Percentiles rank a stretch among this genome's conserved stretches.
Evolutionary conservation across 2,329 filamentous ascomycete species (phyloP).

Genomic region (Ceratocystis huliohia): DNA sequence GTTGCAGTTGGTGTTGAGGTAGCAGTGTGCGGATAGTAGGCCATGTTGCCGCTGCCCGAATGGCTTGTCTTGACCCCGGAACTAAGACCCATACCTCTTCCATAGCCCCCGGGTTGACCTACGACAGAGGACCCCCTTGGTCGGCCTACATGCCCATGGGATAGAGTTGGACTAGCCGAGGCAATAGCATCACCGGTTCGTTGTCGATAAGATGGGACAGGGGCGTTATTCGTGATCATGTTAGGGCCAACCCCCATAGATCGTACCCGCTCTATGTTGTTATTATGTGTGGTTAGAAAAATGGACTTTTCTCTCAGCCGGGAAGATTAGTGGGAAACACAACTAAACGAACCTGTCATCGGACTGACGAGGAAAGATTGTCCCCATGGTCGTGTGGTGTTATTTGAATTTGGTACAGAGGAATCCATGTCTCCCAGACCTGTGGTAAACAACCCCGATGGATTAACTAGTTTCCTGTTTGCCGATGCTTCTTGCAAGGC

Average conservation of each 20-base stretch:
- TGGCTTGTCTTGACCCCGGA: conserved; percentile 22
- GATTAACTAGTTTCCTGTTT: background rate
- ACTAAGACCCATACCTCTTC: conserved; percentile 20
- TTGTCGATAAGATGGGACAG: conserved; percentile 19
- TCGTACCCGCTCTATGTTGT: conserved; percentile 3
- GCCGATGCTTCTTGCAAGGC: background rate
- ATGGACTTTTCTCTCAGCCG: no score
- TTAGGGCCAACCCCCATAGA: conserved; percentile 28
- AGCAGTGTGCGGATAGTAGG: background rate
- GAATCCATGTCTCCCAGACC: background rate
- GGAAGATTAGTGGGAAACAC: background rate
- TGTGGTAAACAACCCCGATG: background rate
- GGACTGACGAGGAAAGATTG: conserved; percentile 6
- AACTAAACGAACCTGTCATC: background rate
- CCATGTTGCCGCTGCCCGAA: background rate
- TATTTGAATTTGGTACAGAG: background rate
- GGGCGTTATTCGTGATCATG: conserved; percentile 22
- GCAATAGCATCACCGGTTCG: conserved; percentile 4
- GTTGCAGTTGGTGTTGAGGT: background rate
- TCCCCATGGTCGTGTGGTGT: background rate
- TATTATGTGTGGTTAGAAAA: background rate
- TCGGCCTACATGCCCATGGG: background rate
- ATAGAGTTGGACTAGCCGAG: background rate
- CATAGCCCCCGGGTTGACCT: background rate
- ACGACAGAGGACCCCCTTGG: conserved; percentile 10